Percentiles rank a stretch among this genome's conserved stretches.
These are phyloP conservation scores for Septoria linicola DNA, from an alignment of 2,329 filamentous ascomycete genomes.

Conservation along the genomic window DNA sequence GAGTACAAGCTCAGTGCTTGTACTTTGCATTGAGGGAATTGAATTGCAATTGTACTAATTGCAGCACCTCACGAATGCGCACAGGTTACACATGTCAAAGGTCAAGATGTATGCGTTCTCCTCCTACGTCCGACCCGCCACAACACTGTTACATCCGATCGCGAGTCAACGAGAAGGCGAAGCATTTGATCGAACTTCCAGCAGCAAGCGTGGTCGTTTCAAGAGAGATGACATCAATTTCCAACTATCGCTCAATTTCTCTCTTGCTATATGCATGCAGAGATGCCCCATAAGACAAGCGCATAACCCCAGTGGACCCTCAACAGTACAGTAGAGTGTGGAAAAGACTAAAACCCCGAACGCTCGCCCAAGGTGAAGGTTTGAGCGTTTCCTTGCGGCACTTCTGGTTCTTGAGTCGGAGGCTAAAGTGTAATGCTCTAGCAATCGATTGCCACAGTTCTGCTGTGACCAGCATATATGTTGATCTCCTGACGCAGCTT, in stretches of 20 bases:
- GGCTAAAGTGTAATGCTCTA: neutral
- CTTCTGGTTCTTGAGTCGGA: neutral
- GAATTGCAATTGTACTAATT: no score
- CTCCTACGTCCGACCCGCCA: no score
- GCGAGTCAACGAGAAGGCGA: neutral
- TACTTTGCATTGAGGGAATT: no score
- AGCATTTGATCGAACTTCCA: neutral
- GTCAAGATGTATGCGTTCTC: no score
- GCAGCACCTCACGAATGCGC: neutral
- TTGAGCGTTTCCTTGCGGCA: neutral
- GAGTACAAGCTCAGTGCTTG: no score
- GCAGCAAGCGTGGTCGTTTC: neutral
- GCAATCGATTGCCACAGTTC: neutral
- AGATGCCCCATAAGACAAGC: neutral
- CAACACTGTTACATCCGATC: neutral
- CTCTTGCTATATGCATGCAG: neutral
- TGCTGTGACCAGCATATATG: neutral
- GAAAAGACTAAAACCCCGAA: neutral
- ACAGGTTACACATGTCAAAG: neutral
- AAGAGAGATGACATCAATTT: conserved; percentile 3
- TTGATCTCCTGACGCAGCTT: neutral
- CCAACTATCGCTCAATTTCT: neutral
- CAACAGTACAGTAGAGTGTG: neutral
- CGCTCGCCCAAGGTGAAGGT: neutral
- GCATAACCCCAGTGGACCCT: neutral